Conservation (phyloP, 768 basidiomycete genomes). For the Phlebiopsis flavidoalba region DNA sequence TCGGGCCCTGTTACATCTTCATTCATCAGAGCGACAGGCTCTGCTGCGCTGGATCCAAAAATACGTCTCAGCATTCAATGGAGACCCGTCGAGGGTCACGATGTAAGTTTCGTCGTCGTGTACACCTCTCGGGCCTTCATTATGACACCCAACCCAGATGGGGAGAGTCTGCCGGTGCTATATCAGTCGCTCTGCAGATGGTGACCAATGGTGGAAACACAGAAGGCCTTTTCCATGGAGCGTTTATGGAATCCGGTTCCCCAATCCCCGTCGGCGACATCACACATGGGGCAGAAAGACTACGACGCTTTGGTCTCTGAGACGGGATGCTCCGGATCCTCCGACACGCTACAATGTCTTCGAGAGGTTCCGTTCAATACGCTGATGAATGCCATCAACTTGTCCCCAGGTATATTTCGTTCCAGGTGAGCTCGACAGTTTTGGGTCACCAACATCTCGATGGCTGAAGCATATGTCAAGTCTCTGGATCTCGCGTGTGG, state of each 20-base stretch:
- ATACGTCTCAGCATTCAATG: conserved; percentile 7
- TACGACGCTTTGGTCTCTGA: conserved; percentile 38
- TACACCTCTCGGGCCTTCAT: neutral
- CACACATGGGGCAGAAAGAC: conserved; percentile 25
- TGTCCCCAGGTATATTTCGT: conserved; percentile 27
- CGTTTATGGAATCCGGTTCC: conserved; percentile 33
- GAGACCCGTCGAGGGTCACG: conserved; percentile 9
- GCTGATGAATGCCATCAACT: conserved; percentile 29
- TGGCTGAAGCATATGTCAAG: neutral
- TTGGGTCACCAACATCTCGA: neutral
- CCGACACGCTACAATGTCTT: conserved; percentile 41
- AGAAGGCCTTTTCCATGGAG: conserved; percentile 24
- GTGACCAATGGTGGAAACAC: conserved; percentile 17
- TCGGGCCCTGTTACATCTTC: neutral
- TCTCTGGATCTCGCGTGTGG: conserved; percentile 38
- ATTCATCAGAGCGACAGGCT: conserved; percentile 9
- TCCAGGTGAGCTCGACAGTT: neutral
- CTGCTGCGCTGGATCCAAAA: conserved; percentile 11
- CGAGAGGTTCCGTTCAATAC: conserved; percentile 29
- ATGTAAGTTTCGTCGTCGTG: conserved; percentile 2
- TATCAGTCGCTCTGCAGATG: conserved; percentile 27
- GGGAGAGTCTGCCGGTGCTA: conserved; percentile 37
- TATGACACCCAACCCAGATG: conserved; percentile 12
- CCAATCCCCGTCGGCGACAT: conserved; percentile 13
- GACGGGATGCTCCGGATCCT: conserved; percentile 29